phyloP scores from a whole-genome alignment of 2,329 filamentous ascomycete species.

The Fusarium poae region DNA sequence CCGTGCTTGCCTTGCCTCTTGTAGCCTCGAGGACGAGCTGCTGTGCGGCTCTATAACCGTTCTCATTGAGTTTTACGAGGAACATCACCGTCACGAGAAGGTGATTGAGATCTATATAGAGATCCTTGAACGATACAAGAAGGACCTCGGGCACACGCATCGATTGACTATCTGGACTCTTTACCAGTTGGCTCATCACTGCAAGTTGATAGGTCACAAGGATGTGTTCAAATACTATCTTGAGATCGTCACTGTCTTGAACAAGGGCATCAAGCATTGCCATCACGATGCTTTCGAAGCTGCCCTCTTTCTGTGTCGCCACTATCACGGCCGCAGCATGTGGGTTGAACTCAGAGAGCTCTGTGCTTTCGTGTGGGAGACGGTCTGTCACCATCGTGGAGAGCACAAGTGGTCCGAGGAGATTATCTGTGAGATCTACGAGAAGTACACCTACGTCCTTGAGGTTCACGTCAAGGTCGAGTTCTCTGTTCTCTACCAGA shows the following conservation, averaged over 20 bases:
- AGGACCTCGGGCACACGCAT: conserved; percentile 46
- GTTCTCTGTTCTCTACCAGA: conserved; percentile 57
- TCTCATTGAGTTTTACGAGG: conserved; percentile 53
- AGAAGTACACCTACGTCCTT: conserved; percentile 62
- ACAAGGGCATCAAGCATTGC: conserved; percentile 50
- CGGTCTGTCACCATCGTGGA: conserved; percentile 54
- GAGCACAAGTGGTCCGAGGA: conserved; percentile 56
- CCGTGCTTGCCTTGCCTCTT: conserved; percentile 51
- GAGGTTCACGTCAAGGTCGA: conserved; percentile 59
- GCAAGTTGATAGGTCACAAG: conserved; percentile 47
- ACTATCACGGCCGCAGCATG: conserved; percentile 60
- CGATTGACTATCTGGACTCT: conserved; percentile 53
- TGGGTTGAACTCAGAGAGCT: conserved; percentile 62
- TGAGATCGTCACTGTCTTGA: conserved; percentile 55
- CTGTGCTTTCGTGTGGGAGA: conserved; percentile 61
- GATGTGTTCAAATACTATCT: conserved; percentile 55
- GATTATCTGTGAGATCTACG: conserved; percentile 57
- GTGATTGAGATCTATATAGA: conserved; percentile 54
- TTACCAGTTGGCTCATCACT: conserved; percentile 48
- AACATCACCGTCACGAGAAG: conserved; percentile 56
- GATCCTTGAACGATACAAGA: conserved; percentile 53
- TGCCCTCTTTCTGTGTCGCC: conserved; percentile 57
- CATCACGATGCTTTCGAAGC: conserved; percentile 61
- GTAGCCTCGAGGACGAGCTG: conserved; percentile 49
- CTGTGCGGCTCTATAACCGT: conserved; percentile 48